Evolutionary conservation across 2,329 filamentous ascomycete species (phyloP), one percentile per base, ranked within the genome.

Genomic region (Tolypocladium ophioglossoides): DNA sequence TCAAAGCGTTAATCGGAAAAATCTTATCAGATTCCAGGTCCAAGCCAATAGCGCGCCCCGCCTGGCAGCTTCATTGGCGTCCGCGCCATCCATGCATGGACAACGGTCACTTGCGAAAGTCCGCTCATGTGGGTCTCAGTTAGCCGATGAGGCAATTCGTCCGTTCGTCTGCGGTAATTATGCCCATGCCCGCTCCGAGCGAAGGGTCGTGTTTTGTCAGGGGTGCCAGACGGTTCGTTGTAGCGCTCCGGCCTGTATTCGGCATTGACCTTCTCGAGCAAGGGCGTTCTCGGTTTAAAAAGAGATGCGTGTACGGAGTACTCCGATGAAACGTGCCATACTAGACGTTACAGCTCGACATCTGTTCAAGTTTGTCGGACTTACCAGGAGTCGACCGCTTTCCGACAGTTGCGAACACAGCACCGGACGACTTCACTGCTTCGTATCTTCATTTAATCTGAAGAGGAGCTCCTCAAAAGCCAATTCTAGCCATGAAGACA

Each of bases 401-500:
- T 38, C 18, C 4, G n/a, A 12, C n/a, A 11, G 11, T 22, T 12
- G 4, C 38, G 10, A 22, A n/a, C 9, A 22, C n/a, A 22, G 4
- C 7, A 1, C n/a, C 38, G 11, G 10, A 40, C 1, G 3, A n/a
- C n/a, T n/a, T n/a, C n/a, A n/a, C n/a, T n/a, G n/a, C n/a, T n/a
- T n/a, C n/a, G n/a, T 24, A 14, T 22, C n/a, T 20, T 24, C 1
- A 10, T 24, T 44, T 5, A 2, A 24, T 16, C 12, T 8, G 20
- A 2, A 44, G 22, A 11, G 40, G 20, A 16, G 22, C 40, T 35
- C 30, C 20, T 22, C 47, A 50, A 35, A 22, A 14, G 30, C 47
- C 5, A 7, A 37, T 12, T 34, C 16, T n/a, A 50, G 30, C n/a
- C 32, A 62, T 63, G 60, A 63, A 61, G 57, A 27, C 55, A 30